Conservation (phyloP, 495 filamentous ascomycete genomes). For the Margaritispora aquatica region DNA sequence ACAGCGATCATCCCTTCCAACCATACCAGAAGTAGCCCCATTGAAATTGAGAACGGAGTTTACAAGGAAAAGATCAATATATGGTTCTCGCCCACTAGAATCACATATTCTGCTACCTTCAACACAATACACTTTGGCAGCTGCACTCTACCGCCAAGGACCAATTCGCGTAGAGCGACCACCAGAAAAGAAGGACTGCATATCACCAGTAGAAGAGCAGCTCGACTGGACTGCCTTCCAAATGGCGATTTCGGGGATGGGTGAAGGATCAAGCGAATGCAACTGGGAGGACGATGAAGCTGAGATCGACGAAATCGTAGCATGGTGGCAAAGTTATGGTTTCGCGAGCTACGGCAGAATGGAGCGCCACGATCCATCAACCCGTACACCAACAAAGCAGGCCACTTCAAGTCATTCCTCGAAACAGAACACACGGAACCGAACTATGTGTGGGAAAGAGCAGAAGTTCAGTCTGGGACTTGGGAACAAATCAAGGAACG, state of each 20-base stretch:
- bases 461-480: neutral
- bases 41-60: conserved; percentile 6
- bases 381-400: no score
- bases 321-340: conserved; percentile 39
- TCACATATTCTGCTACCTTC: conserved; percentile 28
- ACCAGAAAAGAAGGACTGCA: conserved; percentile 3
- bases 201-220: conserved; percentile 5
- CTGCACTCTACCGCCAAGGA: conserved; percentile 39
- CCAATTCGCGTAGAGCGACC: conserved; percentile 33
- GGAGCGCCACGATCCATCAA: no score
- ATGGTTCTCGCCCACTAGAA: neutral
- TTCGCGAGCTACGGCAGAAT: conserved; percentile 29
- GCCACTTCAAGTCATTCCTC: no score
- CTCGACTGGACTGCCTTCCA: conserved; percentile 53
- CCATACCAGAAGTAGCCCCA: conserved; percentile 36
- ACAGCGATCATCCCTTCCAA: conserved; percentile 28
- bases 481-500: neutral
- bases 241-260: conserved; percentile 45
- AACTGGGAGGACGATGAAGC: conserved; percentile 34
- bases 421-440: neutral
- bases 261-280: conserved; percentile 13
- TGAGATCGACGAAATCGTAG: conserved; percentile 33
- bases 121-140: conserved; percentile 35
- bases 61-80: neutral
- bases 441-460: neutral